A percentile compares a stretch with the other conserved stretches of the same genome.
Evolutionary conservation across 1,284 basidiomycete species (phyloP).

Genomic region (Butyriboletus pseudospeciosus): DNA sequence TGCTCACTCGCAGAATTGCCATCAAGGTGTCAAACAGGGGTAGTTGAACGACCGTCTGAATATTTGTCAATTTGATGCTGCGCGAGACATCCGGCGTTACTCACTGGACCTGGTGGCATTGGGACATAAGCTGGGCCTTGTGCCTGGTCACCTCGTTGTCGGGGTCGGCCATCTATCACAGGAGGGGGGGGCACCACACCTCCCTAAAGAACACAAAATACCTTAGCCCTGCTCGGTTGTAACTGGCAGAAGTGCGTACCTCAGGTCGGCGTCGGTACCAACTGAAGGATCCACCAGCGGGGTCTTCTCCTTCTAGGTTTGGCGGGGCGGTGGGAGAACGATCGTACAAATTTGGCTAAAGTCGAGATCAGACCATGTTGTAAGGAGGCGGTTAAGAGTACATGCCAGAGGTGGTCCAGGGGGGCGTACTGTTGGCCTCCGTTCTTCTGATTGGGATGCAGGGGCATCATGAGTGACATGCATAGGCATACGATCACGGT

Average conservation of each 20-base stretch:
- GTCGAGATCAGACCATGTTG: background rate
- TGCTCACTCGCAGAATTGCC: slow-evolving; percentile 57
- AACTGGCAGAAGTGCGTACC: slow-evolving; percentile 10
- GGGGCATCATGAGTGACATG: slow-evolving; percentile 8
- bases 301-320: slow-evolving; percentile 13
- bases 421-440: slow-evolving; percentile 23
- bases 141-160: slow-evolving; percentile 13
- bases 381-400: background rate
- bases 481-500: slow-evolving; percentile 6
- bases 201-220: slow-evolving; percentile 11
- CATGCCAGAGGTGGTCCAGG: slow-evolving; percentile 23
- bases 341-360: slow-evolving; percentile 25
- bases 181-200: slow-evolving; percentile 28
- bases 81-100: slow-evolving; percentile 9
- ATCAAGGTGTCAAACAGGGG: slow-evolving; percentile 58
- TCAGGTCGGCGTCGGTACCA: slow-evolving; percentile 24
- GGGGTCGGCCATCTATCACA: slow-evolving; percentile 11
- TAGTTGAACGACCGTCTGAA: slow-evolving; percentile 53
- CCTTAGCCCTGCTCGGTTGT: background rate
- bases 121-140: slow-evolving; percentile 31
- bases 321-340: slow-evolving; percentile 27
- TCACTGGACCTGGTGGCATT: slow-evolving; percentile 30
- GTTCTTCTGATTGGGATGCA: slow-evolving; percentile 16
- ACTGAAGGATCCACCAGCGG: slow-evolving; percentile 12
- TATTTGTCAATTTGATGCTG: slow-evolving; percentile 1